Percentiles rank a stretch among this genome's conserved stretches.
These are phyloP conservation scores for Trichoderma reesei DNA, from an alignment of 495 filamentous ascomycete species.

Conservation along the genomic window DNA sequence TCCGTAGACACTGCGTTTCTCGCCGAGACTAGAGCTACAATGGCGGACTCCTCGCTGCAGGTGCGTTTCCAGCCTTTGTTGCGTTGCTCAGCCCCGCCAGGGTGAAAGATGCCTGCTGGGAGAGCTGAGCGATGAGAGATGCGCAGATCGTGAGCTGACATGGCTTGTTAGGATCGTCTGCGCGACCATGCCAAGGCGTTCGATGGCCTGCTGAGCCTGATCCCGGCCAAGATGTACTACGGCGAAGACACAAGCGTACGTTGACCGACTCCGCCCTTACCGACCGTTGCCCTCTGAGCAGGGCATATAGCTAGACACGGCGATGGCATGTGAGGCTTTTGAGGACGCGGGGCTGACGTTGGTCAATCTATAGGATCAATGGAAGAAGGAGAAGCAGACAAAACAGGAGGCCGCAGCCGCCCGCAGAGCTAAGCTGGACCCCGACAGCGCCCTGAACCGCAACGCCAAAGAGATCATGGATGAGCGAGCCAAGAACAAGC, in stretches of 20 bases:
- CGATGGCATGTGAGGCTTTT: neutral
- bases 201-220: slow-evolving; percentile 81
- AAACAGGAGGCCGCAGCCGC: slow-evolving; percentile 72
- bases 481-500: slow-evolving; percentile 63
- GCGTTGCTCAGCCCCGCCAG: slow-evolving; percentile 5
- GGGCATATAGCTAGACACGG: neutral
- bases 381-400: slow-evolving; percentile 78
- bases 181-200: slow-evolving; percentile 79
- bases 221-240: slow-evolving; percentile 89
- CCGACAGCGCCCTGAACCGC: slow-evolving; percentile 58
- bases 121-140: neutral
- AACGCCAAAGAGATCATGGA: slow-evolving; percentile 80
- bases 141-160: slow-evolving; percentile 14
- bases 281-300: neutral
- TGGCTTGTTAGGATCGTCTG: slow-evolving; percentile 59
- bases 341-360: neutral
- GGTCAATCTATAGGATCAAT: slow-evolving; percentile 53
- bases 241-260: slow-evolving; percentile 77
- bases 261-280: neutral
- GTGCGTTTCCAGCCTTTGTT: slow-evolving; percentile 18
- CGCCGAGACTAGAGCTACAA: neutral
- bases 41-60: slow-evolving; percentile 28
- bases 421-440: slow-evolving; percentile 74
- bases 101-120: slow-evolving; percentile 12
- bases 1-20: neutral